Base-by-base conservation (phyloP, 768 basidiomycete genomes). In the Pisolithus albus region DNA sequence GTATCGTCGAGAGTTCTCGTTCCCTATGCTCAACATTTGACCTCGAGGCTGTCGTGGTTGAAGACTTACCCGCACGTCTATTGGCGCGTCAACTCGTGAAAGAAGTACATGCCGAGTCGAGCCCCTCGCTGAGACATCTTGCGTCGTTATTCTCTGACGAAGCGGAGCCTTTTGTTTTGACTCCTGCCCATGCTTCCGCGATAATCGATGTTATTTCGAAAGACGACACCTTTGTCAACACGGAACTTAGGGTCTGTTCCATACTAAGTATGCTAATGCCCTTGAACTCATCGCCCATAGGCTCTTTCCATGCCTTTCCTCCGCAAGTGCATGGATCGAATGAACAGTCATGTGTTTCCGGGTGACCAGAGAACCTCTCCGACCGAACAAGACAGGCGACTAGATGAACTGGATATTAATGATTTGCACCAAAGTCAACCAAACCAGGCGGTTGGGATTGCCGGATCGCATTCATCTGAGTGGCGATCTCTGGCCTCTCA, bases 61-160 rank as follows among this genome's bases (percentile, higher is more conserved):
- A 58, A 19, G 55, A 60, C 47, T 54, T 75, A 37, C 66, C 66
- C 7, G 70, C 70, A 53, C 71, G 65, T 39, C 61, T 79, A 11
- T 51, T 82, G 18, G 69, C 72, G 21, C 64, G 72, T 42, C 73
- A 76, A 47, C 61, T 87, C 38, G 66, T 72, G 47, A 69, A 72
- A 37, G 74, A 74, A 2, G 68, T 73, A 18, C 66, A 62, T 28
- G 57, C 52, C 46, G 32, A 54, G 43, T 59, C 62, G 30, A 34
- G 46, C 42, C 61, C 55, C 28, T 52, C 53, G 23, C 42, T 39
- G 45, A 49, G 18, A 42, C 55, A 43, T n/a, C 51, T 65, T 37
- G 21, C 43, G 34, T 63, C 58, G 41, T 47, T 67, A 42, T 56
- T 67, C 54, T 56, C 56, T 32, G 53, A 49, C 56, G 55, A 65